Evolutionary conservation across 805 yeast genomes (phyloP), one percentile per base, ranked within the genome.

Genomic region (Candida silvicultrix): DNA sequence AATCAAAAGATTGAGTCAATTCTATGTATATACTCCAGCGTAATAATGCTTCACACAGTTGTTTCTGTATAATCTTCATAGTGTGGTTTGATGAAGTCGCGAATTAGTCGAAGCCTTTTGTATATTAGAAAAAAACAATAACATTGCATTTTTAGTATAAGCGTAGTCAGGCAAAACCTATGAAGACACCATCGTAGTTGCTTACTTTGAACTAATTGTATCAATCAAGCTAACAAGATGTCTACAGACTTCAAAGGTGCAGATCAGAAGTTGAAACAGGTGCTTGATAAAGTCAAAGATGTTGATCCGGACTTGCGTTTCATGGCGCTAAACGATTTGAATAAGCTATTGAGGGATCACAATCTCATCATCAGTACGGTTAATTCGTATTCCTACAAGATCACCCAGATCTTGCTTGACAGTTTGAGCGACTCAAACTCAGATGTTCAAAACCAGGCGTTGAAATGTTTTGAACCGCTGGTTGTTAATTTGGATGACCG

Each of bases 251-350:
- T 60, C 54, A 56, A 51, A 52, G 53, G 56, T 45, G 69, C 55
- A 32, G 64, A 54, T 41, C 48, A 52, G 49, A 54, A 54, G 47
- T 41, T 59, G 40, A 45, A 48, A 20, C 58, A 57, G n/a, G 52
- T 57, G 41, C 42, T 66, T 46, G 75, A 73, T 36, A 71, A 72
- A 52, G 77, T 81, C 14, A 68, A 68, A 38, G 86, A 82, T 52
- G 82, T 81, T 3, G 96, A 88, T 55, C 85, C 94, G 4, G 96
- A 88, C 59, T 67, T 85, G 53, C 69, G 96, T 60, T 88, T 81
- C 66, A 88, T 88, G 96, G 95, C 90, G 2, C 67, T 88, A 45
- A 84, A 77, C 54, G 96, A 88, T 57, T 71, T 86, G 55, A 78
- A 75, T 54, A 75, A 75, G 57, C 57, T 65, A 41, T 56, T 76